phyloP scores from a whole-genome alignment of 1,284 basidiomycete species.

The Gymnopus androsaceus region DNA sequence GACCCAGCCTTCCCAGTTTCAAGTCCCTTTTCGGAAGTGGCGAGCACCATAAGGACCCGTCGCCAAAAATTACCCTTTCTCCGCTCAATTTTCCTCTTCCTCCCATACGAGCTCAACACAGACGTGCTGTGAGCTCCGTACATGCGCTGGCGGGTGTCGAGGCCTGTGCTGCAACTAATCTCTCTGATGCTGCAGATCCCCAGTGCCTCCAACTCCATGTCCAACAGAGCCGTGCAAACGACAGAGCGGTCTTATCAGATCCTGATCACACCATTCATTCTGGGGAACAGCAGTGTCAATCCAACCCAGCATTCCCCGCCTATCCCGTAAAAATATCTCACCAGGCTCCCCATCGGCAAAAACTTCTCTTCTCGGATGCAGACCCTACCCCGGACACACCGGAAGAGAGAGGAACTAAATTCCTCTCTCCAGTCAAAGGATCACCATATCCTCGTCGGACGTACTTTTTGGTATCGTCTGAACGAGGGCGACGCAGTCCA shows the following conservation, averaged over 20 bases:
- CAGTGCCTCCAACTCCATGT: no score
- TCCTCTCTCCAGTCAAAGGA: slow-evolving; percentile 6
- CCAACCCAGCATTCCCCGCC: background rate
- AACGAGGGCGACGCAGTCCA: background rate
- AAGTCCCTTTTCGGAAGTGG: background rate
- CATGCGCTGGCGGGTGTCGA: no score
- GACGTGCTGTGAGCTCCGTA: no score
- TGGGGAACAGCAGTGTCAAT: no score
- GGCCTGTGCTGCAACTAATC: no score
- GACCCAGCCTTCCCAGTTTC: slow-evolving; percentile 6
- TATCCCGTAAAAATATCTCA: background rate
- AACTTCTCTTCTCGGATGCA: background rate
- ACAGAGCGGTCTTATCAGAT: background rate
- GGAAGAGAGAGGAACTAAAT: background rate
- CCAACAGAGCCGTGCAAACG: background rate
- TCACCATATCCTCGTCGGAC: slow-evolving; percentile 11
- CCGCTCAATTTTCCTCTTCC: background rate
- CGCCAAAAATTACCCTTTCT: background rate
- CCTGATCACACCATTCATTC: background rate
- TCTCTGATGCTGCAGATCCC: no score
- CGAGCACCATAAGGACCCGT: background rate
- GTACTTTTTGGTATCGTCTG: slow-evolving; percentile 8
- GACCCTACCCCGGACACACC: background rate
- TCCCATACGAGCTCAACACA: background rate
- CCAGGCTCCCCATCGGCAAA: background rate